Conservation (phyloP, 2,329 filamentous ascomycete genomes). For the Diaporthe citri region DNA sequence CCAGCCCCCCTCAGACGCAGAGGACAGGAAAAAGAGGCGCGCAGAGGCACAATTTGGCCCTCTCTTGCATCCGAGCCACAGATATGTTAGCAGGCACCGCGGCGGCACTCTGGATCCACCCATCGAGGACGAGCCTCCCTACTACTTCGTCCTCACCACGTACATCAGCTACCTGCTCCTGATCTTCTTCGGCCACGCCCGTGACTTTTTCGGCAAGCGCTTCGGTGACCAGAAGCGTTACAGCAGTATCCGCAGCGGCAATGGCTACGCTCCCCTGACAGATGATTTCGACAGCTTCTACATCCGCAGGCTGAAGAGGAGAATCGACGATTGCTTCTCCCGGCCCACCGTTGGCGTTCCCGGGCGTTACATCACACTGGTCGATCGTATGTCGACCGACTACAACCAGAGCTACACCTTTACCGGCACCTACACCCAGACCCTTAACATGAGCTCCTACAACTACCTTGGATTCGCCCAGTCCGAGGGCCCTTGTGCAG, state of each 20-base stretch:
- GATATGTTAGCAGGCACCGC: conserved; percentile 89
- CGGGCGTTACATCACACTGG: conserved; percentile 90
- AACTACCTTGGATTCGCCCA: conserved; percentile 99
- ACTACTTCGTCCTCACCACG: conserved; percentile 96
- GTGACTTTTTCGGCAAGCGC: conserved; percentile 97
- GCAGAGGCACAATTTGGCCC: conserved; percentile 94
- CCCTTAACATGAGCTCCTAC: conserved; percentile 98
- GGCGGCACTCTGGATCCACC: conserved; percentile 85
- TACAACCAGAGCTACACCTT: conserved; percentile 92
- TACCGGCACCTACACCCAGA: conserved; percentile 92
- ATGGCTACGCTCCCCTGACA: conserved; percentile 95
- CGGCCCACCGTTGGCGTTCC: conserved; percentile 93
- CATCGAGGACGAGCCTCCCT: conserved; percentile 93
- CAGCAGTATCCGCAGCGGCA: conserved; percentile 81
- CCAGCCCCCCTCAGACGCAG: conserved; percentile 86
- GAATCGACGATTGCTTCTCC: conserved; percentile 97
- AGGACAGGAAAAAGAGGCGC: conserved; percentile 80
- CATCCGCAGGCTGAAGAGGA: conserved; percentile 89
- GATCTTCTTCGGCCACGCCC: conserved; percentile 93
- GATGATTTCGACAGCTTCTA: conserved; percentile 99
- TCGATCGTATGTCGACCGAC: conserved; percentile 91
- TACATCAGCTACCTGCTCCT: conserved; percentile 98
- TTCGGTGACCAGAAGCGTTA: conserved; percentile 88
- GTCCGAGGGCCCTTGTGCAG: conserved; percentile 95
- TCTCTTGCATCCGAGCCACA: conserved; percentile 81